Evolutionary conservation across 192 early-diverging fungal genomes (phyloP).

Genomic region (Linderina pennispora): DNA sequence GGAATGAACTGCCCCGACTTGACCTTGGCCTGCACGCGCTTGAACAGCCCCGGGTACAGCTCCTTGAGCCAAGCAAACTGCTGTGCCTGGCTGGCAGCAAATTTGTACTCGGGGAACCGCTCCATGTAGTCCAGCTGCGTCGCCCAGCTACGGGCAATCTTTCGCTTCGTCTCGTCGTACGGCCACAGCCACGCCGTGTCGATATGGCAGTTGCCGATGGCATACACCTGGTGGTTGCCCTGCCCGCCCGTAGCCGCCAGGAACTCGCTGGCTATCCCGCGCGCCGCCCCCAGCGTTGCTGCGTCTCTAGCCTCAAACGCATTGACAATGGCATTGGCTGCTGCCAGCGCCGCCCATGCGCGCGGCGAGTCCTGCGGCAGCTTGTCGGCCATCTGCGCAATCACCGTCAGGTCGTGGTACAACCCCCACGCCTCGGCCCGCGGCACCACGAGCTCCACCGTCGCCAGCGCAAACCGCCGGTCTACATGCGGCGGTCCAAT

Average conservation of each 20-base stretch:
- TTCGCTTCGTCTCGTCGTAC: slow-evolving; percentile 95
- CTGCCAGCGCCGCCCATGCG: slow-evolving; percentile 71
- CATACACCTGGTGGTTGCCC: slow-evolving; percentile 66
- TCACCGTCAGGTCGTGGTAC: slow-evolving; percentile 69
- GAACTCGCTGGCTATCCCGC: slow-evolving; percentile 54
- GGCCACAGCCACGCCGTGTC: slow-evolving; percentile 97
- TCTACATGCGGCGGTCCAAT: slow-evolving; percentile 61
- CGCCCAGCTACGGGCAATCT: slow-evolving; percentile 79
- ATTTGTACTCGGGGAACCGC: slow-evolving; percentile 79
- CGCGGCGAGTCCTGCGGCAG: slow-evolving; percentile 64
- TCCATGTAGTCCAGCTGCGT: slow-evolving; percentile 80
- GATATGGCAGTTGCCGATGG: slow-evolving; percentile 92
- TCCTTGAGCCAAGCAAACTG: slow-evolving; percentile 90
- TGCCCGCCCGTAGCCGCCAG: slow-evolving; percentile 58
- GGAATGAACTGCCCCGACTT: slow-evolving; percentile 80
- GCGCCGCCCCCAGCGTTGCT: slow-evolving; percentile 35
- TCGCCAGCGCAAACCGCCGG: slow-evolving; percentile 53
- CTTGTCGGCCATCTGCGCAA: slow-evolving; percentile 64
- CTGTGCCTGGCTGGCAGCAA: slow-evolving; percentile 94
- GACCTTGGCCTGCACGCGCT: slow-evolving; percentile 63
- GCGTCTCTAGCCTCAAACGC: slow-evolving; percentile 39
- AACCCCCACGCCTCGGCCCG: slow-evolving; percentile 68
- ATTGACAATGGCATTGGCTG: slow-evolving; percentile 80
- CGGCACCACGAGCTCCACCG: slow-evolving; percentile 63
- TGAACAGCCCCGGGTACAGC: slow-evolving; percentile 78